Evolutionary conservation across 495 filamentous ascomycete species (phyloP).

Genomic region (Mytilinidion resinicola): DNA sequence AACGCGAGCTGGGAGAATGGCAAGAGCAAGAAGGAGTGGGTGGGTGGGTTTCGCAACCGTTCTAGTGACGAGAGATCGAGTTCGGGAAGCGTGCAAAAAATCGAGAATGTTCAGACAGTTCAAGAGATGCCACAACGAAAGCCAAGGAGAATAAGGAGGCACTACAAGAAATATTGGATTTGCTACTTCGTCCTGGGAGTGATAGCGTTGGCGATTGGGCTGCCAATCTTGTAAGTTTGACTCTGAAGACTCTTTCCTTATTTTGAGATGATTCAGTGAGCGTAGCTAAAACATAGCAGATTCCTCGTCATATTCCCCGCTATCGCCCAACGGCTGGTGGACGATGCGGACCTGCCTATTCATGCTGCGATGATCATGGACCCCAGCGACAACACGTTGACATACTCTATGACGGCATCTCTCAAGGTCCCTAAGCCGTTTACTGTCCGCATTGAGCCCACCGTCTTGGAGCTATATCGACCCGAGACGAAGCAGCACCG

Average conservation of each 20-base stretch:
- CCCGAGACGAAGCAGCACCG: slow-evolving; percentile 26
- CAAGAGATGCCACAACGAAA: background rate
- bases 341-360: slow-evolving; percentile 39
- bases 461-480: slow-evolving; percentile 39
- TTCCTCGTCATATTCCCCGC: slow-evolving; percentile 39
- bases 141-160: background rate
- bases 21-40: background rate
- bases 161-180: background rate
- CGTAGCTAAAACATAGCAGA: background rate
- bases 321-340: slow-evolving; percentile 41
- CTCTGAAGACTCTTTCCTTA: background rate
- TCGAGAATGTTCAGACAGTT: background rate
- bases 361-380: slow-evolving; percentile 35
- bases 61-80: background rate
- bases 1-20: too few relatives aligned
- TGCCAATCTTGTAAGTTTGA: background rate
- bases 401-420: slow-evolving; percentile 36
- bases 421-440: slow-evolving; percentile 35
- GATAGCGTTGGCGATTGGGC: background rate
- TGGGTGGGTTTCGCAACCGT: too few relatives aligned
- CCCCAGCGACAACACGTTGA: slow-evolving; percentile 34
- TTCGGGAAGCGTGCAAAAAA: background rate
- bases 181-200: background rate
- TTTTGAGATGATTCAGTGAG: background rate
- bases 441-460: slow-evolving; percentile 32